Evolutionary conservation across 768 basidiomycete genomes (phyloP).

Genomic region (Megacollybia marginata): DNA sequence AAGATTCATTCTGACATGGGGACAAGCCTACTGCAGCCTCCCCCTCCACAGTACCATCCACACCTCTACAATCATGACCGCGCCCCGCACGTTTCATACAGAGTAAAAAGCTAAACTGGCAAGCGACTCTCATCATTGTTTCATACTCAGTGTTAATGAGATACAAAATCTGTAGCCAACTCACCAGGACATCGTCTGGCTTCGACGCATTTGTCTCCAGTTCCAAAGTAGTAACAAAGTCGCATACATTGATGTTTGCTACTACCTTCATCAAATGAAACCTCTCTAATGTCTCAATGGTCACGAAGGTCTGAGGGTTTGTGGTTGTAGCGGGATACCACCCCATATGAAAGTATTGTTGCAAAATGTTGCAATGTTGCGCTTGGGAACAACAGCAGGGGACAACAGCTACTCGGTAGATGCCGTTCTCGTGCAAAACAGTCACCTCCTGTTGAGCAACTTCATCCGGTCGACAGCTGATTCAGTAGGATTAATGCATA

Average conservation of each 20-base stretch:
- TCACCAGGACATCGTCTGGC: neutral
- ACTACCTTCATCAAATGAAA: constrained; percentile 1
- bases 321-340: constrained; percentile 6
- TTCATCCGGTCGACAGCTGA: neutral
- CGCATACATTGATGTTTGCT: constrained; percentile 3
- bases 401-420: neutral
- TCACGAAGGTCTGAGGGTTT: constrained; percentile 3
- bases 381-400: neutral
- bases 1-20: constrained; percentile 7
- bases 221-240: constrained; percentile 3
- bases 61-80: neutral
- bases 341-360: constrained; percentile 1
- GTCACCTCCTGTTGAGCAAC: neutral
- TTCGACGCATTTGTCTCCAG: neutral
- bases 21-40: constrained; percentile 10
- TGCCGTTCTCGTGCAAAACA: neutral
- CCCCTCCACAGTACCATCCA: constrained; percentile 2
- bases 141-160: constrained; percentile 3
- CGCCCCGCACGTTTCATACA: constrained; percentile 7
- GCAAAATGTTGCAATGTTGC: neutral
- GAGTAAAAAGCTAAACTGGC: constrained; percentile 6
- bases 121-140: constrained; percentile 1
- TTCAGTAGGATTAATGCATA: too few species aligned
- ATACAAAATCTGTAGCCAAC: neutral
- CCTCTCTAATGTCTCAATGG: neutral